Conservation (phyloP, 2,329 filamentous ascomycete genomes). For the Talaromyces albobiverticillius region DNA sequence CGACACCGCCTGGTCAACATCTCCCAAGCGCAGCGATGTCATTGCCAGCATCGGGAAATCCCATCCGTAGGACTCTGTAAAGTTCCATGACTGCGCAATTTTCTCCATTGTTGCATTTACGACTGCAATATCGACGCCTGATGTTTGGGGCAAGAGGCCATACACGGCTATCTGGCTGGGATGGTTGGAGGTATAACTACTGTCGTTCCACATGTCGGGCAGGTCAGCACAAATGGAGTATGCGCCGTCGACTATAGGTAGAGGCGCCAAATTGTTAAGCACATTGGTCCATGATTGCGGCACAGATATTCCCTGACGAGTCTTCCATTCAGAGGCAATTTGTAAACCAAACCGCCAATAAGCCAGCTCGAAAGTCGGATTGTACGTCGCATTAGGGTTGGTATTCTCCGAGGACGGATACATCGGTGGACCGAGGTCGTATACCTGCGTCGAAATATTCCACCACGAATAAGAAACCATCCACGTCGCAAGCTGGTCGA, state of each 20-base stretch:
- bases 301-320: conserved; percentile 42
- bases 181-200: conserved; percentile 39
- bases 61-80: conserved; percentile 46
- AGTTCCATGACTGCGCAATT: conserved; percentile 42
- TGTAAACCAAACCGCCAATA: conserved; percentile 62
- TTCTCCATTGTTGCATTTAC: conserved; percentile 38
- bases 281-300: conserved; percentile 50
- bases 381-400: conserved; percentile 54
- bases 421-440: conserved; percentile 54
- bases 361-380: conserved; percentile 59
- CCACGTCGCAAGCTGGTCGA: conserved; percentile 55
- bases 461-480: conserved; percentile 59
- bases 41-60: conserved; percentile 49
- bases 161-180: conserved; percentile 47
- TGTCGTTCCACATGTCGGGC: conserved; percentile 42
- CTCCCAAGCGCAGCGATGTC: conserved; percentile 42
- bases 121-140: conserved; percentile 35
- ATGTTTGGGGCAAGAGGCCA: conserved; percentile 43
- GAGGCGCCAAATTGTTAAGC: conserved; percentile 51
- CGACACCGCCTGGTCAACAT: conserved; percentile 40
- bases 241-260: conserved; percentile 49
- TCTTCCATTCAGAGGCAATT: conserved; percentile 53
- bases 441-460: conserved; percentile 51
- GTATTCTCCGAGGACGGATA: conserved; percentile 59
- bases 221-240: conserved; percentile 57